These are phyloP conservation scores for Agroathelia rolfsii DNA, from an alignment of 1,284 basidiomycete species.

Conservation along the genomic window DNA sequence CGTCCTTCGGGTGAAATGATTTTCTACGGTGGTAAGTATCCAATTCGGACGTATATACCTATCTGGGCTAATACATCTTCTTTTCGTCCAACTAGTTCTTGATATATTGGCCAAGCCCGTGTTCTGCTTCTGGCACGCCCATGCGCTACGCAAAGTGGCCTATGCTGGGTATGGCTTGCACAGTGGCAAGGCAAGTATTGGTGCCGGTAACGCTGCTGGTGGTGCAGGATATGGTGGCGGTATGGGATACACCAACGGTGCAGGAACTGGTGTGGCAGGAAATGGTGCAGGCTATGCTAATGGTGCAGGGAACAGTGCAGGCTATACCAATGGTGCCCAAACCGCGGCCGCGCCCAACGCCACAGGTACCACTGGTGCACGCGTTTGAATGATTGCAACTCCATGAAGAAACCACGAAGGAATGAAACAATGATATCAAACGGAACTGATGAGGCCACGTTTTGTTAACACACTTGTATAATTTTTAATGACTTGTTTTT, in stretches of 20 bases:
- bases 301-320: not conserved
- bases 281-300: not conserved
- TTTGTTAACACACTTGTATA: too few relatives aligned
- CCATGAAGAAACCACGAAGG: too few relatives aligned
- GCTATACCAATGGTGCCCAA: not conserved
- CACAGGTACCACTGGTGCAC: too few relatives aligned
- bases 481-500: too few relatives aligned
- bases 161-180: slow-evolving; percentile 17
- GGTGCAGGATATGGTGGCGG: slow-evolving; percentile 1
- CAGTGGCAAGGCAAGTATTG: slow-evolving; percentile 10
- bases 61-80: too few relatives aligned
- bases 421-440: too few relatives aligned
- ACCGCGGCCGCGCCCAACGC: too few relatives aligned
- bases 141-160: slow-evolving; percentile 19
- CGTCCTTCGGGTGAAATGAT: slow-evolving; percentile 34
- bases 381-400: too few relatives aligned
- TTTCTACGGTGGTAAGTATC: slow-evolving; percentile 55
- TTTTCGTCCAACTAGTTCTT: too few relatives aligned
- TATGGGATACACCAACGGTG: not conserved
- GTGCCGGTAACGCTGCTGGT: slow-evolving; percentile 8
- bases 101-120: slow-evolving; percentile 46
- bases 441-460: too few relatives aligned
- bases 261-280: slow-evolving; percentile 1
- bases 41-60: too few relatives aligned
- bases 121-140: slow-evolving; percentile 28